Conservation (phyloP, 2,329 filamentous ascomycete genomes). For the Ophiosphaerella narmari region DNA sequence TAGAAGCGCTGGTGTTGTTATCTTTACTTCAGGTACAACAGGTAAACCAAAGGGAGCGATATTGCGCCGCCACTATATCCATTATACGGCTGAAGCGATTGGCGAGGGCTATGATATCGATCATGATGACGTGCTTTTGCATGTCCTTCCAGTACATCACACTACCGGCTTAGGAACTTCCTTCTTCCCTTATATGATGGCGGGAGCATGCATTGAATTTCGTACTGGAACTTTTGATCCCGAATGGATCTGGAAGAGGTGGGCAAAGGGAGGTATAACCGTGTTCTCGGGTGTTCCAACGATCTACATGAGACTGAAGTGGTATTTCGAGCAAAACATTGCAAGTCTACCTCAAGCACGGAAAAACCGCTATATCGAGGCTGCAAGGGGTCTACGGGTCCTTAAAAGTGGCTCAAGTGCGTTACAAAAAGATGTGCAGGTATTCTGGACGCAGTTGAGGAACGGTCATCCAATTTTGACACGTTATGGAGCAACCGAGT, state of each 20-base stretch:
- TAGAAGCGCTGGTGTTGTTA: conserved; percentile 49
- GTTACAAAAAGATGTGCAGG: conserved; percentile 54
- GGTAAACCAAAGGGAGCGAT: conserved; percentile 53
- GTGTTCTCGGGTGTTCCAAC: conserved; percentile 45
- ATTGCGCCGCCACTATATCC: conserved; percentile 49
- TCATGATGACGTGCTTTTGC: conserved; percentile 37
- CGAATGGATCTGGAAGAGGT: conserved; percentile 40
- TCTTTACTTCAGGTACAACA: conserved; percentile 55
- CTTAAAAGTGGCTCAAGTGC: conserved; percentile 55
- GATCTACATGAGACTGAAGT: conserved; percentile 43
- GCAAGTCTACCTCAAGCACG: conserved; percentile 31
- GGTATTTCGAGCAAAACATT: conserved; percentile 43
- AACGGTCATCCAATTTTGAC: conserved; percentile 49
- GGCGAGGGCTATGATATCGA: conserved; percentile 39
- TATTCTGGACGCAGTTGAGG: conserved; percentile 53
- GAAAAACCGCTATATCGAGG: conserved; percentile 49
- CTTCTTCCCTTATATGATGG: conserved; percentile 42
- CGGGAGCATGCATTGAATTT: conserved; percentile 41
- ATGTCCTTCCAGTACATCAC: conserved; percentile 44
- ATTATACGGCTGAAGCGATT: conserved; percentile 38
- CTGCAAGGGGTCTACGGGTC: conserved; percentile 48
- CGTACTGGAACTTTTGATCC: conserved; percentile 42
- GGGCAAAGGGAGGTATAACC: conserved; percentile 37
- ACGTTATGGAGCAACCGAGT: conserved; percentile 52
- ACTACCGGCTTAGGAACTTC: conserved; percentile 42